Conservation (phyloP, 345 rosid species). For the Syzygium oleosum region DNA sequence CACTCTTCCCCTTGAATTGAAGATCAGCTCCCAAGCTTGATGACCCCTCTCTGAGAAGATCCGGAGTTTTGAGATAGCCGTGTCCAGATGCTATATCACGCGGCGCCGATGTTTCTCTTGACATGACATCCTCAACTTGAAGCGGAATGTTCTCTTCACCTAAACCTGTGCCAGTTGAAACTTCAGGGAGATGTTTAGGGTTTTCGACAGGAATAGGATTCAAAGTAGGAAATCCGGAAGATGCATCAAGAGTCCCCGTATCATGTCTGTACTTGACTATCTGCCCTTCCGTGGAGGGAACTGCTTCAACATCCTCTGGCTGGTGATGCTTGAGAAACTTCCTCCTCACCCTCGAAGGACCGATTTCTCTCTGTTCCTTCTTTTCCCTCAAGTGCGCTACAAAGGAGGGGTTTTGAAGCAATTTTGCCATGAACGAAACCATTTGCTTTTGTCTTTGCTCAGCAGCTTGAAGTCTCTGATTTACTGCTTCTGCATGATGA, state of each 20-base stretch:
- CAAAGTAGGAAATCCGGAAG: constrained; percentile 11
- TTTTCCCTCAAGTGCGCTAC: constrained; percentile 38
- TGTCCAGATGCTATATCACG: constrained; percentile 7
- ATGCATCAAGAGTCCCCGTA: constrained; percentile 3
- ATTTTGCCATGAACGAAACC: constrained; percentile 68
- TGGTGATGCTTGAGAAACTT: constrained; percentile 55
- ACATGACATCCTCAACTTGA: constrained; percentile 17
- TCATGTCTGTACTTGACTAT: constrained; percentile 41
- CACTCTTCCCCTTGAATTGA: constrained; percentile 31
- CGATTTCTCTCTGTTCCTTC: constrained; percentile 37
- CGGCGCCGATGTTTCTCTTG: not conserved
- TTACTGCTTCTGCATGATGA: constrained; percentile 38
- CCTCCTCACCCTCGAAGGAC: constrained; percentile 37
- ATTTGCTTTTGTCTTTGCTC: constrained; percentile 72
- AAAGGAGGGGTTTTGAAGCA: constrained; percentile 52
- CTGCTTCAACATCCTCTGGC: constrained; percentile 22
- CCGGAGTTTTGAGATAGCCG: constrained; percentile 1
- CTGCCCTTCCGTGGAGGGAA: constrained; percentile 29
- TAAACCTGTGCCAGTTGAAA: constrained; percentile 8
- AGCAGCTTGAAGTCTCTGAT: constrained; percentile 53
- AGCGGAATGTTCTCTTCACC: constrained; percentile 15
- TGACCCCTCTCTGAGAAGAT: constrained; percentile 20
- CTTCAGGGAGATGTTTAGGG: constrained; percentile 23
- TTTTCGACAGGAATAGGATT: constrained; percentile 13
- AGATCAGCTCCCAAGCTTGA: constrained; percentile 21